A percentile compares a stretch with the other conserved stretches of the same genome.
Conservation (phyloP, 805 yeast genomes). For the Kockiozyma suomiensis region DNA sequence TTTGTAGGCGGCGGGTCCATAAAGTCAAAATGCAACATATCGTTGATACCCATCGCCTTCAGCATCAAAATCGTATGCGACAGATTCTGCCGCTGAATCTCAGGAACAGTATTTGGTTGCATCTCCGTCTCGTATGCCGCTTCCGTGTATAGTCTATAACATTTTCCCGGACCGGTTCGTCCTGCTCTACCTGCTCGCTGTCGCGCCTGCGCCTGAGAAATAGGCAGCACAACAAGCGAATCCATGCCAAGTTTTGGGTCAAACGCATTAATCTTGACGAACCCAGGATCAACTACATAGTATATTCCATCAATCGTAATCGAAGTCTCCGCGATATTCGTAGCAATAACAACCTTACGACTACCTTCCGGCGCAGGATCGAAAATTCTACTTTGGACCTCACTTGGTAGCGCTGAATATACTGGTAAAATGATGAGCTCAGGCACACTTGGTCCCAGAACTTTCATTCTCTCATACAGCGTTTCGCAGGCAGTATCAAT, state of each 20-base stretch:
- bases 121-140: constrained; percentile 78
- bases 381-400: constrained; percentile 76
- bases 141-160: constrained; percentile 86
- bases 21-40: constrained; percentile 80
- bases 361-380: constrained; percentile 80
- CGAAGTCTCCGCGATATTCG: constrained; percentile 97
- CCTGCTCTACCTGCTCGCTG: constrained; percentile 99
- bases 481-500: constrained; percentile 84
- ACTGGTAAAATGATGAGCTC: constrained; percentile 80
- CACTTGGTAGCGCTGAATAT: constrained; percentile 88
- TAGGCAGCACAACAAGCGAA: constrained; percentile 79
- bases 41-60: constrained; percentile 81
- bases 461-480: constrained; percentile 63
- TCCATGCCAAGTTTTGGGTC: constrained; percentile 90
- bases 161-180: constrained; percentile 94
- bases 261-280: constrained; percentile 86
- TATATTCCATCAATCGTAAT: constrained; percentile 95
- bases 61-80: constrained; percentile 74
- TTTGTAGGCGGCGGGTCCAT: constrained; percentile 85
- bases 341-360: constrained; percentile 88
- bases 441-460: constrained; percentile 60
- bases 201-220: constrained; percentile 93
- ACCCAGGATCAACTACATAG: constrained; percentile 93
- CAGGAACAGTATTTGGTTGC: constrained; percentile 82
- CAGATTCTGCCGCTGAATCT: constrained; percentile 82